phyloP scores from a whole-genome alignment of 2,329 filamentous ascomycete genomes.

The Claviceps pusilla region DNA sequence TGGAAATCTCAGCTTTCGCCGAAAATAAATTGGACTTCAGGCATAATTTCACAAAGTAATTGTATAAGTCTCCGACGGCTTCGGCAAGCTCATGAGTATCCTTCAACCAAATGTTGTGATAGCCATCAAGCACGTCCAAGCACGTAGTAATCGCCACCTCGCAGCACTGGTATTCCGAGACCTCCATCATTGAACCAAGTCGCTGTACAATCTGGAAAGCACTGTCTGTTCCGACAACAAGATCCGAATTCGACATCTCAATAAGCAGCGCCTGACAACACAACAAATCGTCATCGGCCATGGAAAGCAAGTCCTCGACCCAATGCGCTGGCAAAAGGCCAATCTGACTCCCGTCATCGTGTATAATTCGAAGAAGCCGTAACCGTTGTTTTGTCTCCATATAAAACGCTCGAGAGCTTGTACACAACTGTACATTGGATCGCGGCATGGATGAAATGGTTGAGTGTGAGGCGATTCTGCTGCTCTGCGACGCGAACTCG shows the following conservation, averaged over 20 bases:
- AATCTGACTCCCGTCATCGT: constrained; percentile 28
- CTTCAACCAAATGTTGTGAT: constrained; percentile 49
- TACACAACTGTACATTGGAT: constrained; percentile 25
- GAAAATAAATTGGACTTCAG: constrained; percentile 58
- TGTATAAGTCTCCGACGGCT: constrained; percentile 60
- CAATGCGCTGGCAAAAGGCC: constrained; percentile 36
- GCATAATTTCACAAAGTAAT: constrained; percentile 55
- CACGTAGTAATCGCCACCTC: constrained; percentile 57
- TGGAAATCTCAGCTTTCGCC: constrained; percentile 46
- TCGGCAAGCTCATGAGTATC: constrained; percentile 45
- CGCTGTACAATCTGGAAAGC: constrained; percentile 33
- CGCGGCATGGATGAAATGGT: constrained; percentile 30
- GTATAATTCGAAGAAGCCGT: constrained; percentile 27
- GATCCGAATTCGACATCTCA: constrained; percentile 39
- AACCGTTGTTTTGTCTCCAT: constrained; percentile 31
- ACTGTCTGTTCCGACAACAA: constrained; percentile 32
- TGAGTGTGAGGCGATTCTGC: constrained; percentile 25
- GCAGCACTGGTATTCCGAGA: constrained; percentile 52
- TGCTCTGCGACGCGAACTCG: constrained; percentile 46
- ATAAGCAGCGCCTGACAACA: constrained; percentile 33
- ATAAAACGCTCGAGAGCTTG: constrained; percentile 32
- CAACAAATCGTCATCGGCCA: constrained; percentile 39
- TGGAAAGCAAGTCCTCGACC: constrained; percentile 32
- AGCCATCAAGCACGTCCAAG: constrained; percentile 50
- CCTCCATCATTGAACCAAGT: constrained; percentile 35